A percentile compares a stretch with the other conserved stretches of the same genome.
Conservation (phyloP, 148 eudicot species). For the Fagopyrum homotropicum region DNA sequence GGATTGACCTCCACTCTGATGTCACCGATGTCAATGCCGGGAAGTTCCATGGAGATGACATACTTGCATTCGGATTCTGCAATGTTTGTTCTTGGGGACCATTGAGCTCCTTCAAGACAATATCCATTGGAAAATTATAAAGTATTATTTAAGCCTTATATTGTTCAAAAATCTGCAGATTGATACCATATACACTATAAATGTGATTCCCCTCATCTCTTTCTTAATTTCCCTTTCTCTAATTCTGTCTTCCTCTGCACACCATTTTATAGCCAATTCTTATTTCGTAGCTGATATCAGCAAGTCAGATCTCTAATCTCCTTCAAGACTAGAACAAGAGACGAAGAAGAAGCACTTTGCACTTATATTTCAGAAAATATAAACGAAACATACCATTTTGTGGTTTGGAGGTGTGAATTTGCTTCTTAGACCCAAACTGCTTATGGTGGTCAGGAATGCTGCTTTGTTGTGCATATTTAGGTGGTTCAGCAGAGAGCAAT, state of each 20-base stretch:
- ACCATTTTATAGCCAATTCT: too few relatives aligned
- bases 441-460: slow-evolving; percentile 10
- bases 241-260: not conserved
- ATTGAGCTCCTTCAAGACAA: slow-evolving; percentile 30
- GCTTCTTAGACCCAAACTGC: slow-evolving; percentile 18
- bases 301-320: not conserved
- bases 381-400: slow-evolving; percentile 23
- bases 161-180: not conserved
- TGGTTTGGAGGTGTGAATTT: slow-evolving; percentile 16
- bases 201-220: not conserved
- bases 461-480: slow-evolving; percentile 41
- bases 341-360: not conserved
- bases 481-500: slow-evolving; percentile 28
- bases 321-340: not conserved
- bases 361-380: not conserved
- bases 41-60: slow-evolving; percentile 59
- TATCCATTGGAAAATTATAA: not conserved
- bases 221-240: not conserved
- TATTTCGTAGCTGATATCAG: too few relatives aligned
- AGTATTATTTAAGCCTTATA: not conserved
- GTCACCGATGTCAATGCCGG: slow-evolving; percentile 53
- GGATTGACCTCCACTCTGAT: slow-evolving; percentile 64
- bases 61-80: slow-evolving; percentile 50
- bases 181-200: not conserved
- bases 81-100: slow-evolving; percentile 71